Evolutionary conservation across 2,329 filamentous ascomycete species (phyloP).

Genomic region (Fusarium beomiforme): DNA sequence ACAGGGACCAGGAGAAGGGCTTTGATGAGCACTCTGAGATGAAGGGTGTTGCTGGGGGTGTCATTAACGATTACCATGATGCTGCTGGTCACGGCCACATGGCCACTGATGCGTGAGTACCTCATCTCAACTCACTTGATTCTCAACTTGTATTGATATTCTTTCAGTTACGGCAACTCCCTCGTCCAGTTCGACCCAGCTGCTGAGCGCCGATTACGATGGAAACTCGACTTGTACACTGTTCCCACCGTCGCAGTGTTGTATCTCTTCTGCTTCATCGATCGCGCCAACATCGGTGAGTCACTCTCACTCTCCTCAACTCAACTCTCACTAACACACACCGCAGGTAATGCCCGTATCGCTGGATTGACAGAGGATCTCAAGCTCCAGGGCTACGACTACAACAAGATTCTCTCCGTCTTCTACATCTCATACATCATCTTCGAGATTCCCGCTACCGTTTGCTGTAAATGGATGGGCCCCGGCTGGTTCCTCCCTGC

Average conservation of each 20-base stretch:
- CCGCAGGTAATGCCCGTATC: constrained; percentile 59
- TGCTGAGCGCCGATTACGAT: constrained; percentile 66
- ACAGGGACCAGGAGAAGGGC: constrained; percentile 38
- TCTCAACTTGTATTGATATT: not conserved
- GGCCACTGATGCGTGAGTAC: constrained; percentile 41
- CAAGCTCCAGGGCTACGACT: constrained; percentile 65
- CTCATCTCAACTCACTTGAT: too few species aligned
- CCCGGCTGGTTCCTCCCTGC: constrained; percentile 72
- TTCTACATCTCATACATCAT: constrained; percentile 75
- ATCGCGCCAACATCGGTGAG: constrained; percentile 77
- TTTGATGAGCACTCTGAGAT: constrained; percentile 35
- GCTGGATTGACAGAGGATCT: constrained; percentile 68
- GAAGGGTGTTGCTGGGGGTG: constrained; percentile 25
- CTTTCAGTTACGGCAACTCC: constrained; percentile 37
- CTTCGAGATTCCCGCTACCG: constrained; percentile 71
- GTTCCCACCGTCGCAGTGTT: constrained; percentile 73
- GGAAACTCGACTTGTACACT: constrained; percentile 73
- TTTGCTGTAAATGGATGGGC: constrained; percentile 71
- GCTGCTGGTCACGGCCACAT: constrained; percentile 35
- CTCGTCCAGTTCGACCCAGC: constrained; percentile 41
- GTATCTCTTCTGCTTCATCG: constrained; percentile 80
- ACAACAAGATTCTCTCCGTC: constrained; percentile 68
- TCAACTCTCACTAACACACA: not conserved
- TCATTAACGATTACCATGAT: constrained; percentile 21
- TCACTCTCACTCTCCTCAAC: not conserved